phyloP scores from a whole-genome alignment of 2,329 filamentous ascomycete species.

The Xylariaceae sp. region DNA sequence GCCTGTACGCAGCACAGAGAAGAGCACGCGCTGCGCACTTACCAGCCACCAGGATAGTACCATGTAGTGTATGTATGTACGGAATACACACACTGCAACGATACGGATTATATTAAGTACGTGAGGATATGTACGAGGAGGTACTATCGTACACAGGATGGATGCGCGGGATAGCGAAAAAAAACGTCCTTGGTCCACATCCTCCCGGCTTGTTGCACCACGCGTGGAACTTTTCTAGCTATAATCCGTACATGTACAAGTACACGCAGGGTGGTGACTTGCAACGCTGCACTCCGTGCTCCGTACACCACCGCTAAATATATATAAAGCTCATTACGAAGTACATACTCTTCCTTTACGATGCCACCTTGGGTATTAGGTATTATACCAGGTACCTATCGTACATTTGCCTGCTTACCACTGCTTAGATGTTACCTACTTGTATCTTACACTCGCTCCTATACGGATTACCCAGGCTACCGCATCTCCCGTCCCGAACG shows the following conservation, averaged over 20 bases:
- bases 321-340: slow-evolving; percentile 6
- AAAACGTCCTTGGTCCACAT: background rate
- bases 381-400: too few species aligned
- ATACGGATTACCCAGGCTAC: too few species aligned
- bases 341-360: background rate
- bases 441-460: too few species aligned
- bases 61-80: background rate
- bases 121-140: too few species aligned
- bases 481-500: too few species aligned
- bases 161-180: background rate
- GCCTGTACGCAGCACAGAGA: too few species aligned
- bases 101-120: too few species aligned
- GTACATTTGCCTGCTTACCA: too few species aligned
- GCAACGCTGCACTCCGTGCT: background rate
- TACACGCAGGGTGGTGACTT: background rate
- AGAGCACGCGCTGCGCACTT: background rate
- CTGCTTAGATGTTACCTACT: background rate
- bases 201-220: slow-evolving; percentile 8
- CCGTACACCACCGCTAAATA: background rate
- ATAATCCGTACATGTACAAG: background rate
- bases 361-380: too few species aligned
- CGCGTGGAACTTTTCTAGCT: slow-evolving; percentile 8
- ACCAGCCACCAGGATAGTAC: background rate
- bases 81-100: too few species aligned
- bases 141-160: background rate